These are phyloP conservation scores for Plasmodium gallinaceum DNA, from an alignment of 169 alveolate genomes.

Conservation along the genomic window DNA sequence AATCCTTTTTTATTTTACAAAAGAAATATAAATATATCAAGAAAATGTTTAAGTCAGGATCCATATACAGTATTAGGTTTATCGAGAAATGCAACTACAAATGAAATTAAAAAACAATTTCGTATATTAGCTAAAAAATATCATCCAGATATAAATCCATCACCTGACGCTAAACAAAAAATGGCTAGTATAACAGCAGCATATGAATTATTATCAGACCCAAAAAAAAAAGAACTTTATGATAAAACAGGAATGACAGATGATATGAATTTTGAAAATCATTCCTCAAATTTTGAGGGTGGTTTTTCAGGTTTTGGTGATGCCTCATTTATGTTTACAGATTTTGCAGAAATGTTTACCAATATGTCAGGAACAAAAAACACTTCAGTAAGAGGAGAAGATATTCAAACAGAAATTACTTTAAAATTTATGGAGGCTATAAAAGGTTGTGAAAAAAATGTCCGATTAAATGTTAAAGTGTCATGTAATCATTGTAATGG, in stretches of 20 bases:
- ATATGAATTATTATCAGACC: conserved; percentile 94
- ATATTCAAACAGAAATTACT: conserved; percentile 86
- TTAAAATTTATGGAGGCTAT: conserved; percentile 91
- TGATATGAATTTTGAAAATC: conserved; percentile 80
- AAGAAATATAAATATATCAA: conserved; percentile 55
- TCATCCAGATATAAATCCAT: conserved; percentile 96
- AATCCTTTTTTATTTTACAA: neutral
- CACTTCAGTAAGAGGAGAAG: conserved; percentile 86
- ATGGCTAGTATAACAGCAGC: conserved; percentile 96
- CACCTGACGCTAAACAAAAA: conserved; percentile 94
- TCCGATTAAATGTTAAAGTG: conserved; percentile 84
- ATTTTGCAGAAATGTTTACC: conserved; percentile 89
- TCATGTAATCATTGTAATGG: conserved; percentile 89
- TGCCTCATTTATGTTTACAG: conserved; percentile 90
- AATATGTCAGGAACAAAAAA: conserved; percentile 85
- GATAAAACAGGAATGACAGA: conserved; percentile 93
- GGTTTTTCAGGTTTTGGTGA: conserved; percentile 86
- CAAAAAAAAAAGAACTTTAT: conserved; percentile 90
- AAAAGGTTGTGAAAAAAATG: conserved; percentile 87
- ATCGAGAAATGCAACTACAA: conserved; percentile 90
- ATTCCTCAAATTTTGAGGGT: conserved; percentile 81
- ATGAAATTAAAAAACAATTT: conserved; percentile 91
- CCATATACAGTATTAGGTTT: conserved; percentile 93
- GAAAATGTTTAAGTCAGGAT: conserved; percentile 78
- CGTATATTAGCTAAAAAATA: conserved; percentile 93